These are phyloP conservation scores for Austropuccinia psidii DNA, from an alignment of 1,284 basidiomycete species.

Conservation along the genomic window DNA sequence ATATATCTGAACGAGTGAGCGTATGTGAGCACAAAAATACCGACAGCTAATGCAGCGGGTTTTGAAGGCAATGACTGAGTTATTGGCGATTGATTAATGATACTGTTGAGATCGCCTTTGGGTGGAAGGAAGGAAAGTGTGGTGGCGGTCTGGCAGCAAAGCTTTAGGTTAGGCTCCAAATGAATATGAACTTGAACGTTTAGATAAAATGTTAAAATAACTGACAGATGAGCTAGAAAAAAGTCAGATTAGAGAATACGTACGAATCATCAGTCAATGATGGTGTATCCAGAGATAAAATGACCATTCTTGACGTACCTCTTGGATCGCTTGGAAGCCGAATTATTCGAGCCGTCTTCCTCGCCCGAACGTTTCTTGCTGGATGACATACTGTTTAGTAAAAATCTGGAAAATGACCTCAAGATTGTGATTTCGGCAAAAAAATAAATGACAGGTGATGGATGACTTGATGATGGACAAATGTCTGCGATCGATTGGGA, in stretches of 20 bases:
- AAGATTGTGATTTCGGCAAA: too few species aligned
- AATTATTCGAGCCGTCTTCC: neutral
- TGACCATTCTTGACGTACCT: neutral
- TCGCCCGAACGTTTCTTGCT: constrained; percentile 15
- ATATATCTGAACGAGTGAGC: neutral
- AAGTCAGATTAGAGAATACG: neutral
- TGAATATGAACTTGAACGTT: neutral
- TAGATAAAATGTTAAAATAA: neutral
- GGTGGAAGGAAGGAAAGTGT: constrained; percentile 35
- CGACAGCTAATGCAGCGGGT: constrained; percentile 20
- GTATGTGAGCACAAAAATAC: neutral
- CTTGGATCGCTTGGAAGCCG: constrained; percentile 9
- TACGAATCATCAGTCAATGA: neutral
- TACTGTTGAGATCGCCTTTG: constrained; percentile 25
- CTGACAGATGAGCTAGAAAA: constrained; percentile 28
- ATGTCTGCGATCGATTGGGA: too few species aligned
- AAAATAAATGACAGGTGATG: too few species aligned
- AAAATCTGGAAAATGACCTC: neutral
- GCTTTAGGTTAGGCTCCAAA: neutral
- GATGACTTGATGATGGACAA: too few species aligned
- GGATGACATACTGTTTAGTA: neutral
- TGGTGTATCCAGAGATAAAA: neutral
- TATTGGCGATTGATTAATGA: constrained; percentile 8
- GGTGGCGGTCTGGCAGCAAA: neutral
- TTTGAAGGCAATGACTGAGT: constrained; percentile 21